These are phyloP conservation scores for Areca catechu DNA, from an alignment of 176 grass and related monocot species.

Conservation along the genomic window DNA sequence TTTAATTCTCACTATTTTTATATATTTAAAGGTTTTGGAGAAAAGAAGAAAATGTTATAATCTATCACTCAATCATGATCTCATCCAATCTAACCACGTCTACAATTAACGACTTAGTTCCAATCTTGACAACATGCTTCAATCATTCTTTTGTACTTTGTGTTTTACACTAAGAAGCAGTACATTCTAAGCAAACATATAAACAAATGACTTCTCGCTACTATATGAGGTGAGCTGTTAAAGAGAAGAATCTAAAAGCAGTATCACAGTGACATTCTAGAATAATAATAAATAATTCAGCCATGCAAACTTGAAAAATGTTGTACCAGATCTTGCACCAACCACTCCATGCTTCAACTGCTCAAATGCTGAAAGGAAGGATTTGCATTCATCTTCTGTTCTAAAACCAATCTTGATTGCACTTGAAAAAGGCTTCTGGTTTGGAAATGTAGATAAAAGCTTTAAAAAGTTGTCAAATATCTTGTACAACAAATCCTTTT, in stretches of 20 bases:
- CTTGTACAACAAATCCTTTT: conserved; percentile 18
- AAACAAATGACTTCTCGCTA: too few species aligned
- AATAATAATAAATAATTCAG: conserved; percentile 31
- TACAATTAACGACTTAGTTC: too few species aligned
- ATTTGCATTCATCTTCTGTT: conserved; percentile 83
- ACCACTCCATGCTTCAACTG: conserved; percentile 64
- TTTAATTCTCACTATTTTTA: too few species aligned
- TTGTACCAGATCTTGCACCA: conserved; percentile 57
- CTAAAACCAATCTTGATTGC: conserved; percentile 81
- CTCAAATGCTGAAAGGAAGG: conserved; percentile 67
- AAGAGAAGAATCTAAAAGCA: conserved; percentile 11
- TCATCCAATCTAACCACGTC: too few species aligned
- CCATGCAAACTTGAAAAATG: conserved; percentile 30
- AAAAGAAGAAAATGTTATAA: too few species aligned
- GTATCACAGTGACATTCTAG: conserved; percentile 5
- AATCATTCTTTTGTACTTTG: too few species aligned
- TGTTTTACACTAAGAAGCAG: too few species aligned
- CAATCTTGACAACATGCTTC: too few species aligned
- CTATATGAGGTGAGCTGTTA: background rate
- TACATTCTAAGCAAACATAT: too few species aligned
- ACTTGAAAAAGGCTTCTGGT: conserved; percentile 86
- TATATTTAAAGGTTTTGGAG: too few species aligned
- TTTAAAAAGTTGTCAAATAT: conserved; percentile 26
- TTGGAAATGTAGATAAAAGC: conserved; percentile 32
- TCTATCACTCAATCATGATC: too few species aligned